A percentile compares a stretch with the other conserved stretches of the same genome.
Evolutionary conservation across 169 alveolate species (phyloP).

Genomic region (Plasmodium ovale): DNA sequence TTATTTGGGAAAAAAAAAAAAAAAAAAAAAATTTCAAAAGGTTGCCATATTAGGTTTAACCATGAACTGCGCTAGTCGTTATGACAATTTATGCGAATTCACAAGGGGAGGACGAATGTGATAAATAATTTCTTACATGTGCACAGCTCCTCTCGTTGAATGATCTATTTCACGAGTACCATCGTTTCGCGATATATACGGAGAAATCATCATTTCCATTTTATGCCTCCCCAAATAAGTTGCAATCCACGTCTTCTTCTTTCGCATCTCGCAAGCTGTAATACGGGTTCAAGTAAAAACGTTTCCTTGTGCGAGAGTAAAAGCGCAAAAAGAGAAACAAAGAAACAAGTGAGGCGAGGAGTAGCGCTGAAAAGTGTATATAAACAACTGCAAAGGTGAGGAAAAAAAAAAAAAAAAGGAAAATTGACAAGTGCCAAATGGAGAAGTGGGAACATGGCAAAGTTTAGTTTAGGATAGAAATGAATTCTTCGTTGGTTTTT

Average conservation of each 20-base stretch:
- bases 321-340: slow-evolving; percentile 9
- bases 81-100: too few species aligned
- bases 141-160: background rate
- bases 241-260: background rate
- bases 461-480: too few species aligned
- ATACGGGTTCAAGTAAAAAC: slow-evolving; percentile 75
- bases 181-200: background rate
- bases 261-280: slow-evolving; percentile 68
- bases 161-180: background rate
- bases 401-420: background rate
- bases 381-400: slow-evolving; percentile 20
- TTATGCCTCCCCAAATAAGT: background rate
- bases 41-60: too few species aligned
- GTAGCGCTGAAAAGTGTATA: slow-evolving; percentile 3
- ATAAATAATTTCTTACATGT: background rate
- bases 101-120: background rate
- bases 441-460: too few species aligned
- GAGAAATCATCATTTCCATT: background rate
- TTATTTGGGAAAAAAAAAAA: slow-evolving; percentile 1
- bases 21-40: background rate
- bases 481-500: background rate
- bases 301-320: slow-evolving; percentile 36
- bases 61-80: too few species aligned
- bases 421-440: too few species aligned
- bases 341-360: background rate